A percentile compares a stretch with the other conserved stretches of the same genome.
These are phyloP conservation scores for Volvox reticuliferus DNA, from an alignment of 139 green algal genomes.

Conservation along the genomic window DNA sequence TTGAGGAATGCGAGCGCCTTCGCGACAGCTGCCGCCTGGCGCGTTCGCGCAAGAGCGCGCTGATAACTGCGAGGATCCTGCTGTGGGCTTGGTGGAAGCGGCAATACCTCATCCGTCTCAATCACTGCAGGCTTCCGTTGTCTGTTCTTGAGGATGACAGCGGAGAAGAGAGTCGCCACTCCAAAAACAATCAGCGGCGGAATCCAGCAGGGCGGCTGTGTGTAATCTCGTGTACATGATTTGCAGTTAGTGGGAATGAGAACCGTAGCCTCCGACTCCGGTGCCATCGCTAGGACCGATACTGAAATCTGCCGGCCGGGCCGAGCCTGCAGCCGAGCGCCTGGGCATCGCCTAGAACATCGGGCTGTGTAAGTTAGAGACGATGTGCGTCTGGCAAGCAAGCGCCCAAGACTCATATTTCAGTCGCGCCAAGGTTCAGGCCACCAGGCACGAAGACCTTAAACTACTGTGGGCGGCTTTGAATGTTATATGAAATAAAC, in stretches of 20 bases:
- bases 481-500: no score
- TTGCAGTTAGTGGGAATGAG: neutral
- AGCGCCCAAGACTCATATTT: neutral
- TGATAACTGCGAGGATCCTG: slow-evolving; percentile 69
- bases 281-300: neutral
- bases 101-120: slow-evolving; percentile 35
- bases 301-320: neutral
- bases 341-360: neutral
- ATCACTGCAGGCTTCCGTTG: slow-evolving; percentile 39
- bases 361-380: neutral
- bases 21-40: slow-evolving; percentile 76
- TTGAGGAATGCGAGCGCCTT: slow-evolving; percentile 76
- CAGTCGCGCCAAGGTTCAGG: neutral
- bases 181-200: slow-evolving; percentile 40
- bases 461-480: neutral
- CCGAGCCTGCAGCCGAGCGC: neutral
- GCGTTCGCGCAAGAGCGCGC: slow-evolving; percentile 76
- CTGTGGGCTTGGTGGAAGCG: slow-evolving; percentile 42
- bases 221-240: slow-evolving; percentile 2
- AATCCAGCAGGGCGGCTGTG: slow-evolving; percentile 46
- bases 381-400: neutral
- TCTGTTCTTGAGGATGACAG: slow-evolving; percentile 45
- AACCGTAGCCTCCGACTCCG: neutral
- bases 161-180: slow-evolving; percentile 27
- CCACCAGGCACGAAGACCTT: neutral